Evolutionary conservation across 2,329 filamentous ascomycete genomes (phyloP).

Genomic region (Chaetomium sp.): DNA sequence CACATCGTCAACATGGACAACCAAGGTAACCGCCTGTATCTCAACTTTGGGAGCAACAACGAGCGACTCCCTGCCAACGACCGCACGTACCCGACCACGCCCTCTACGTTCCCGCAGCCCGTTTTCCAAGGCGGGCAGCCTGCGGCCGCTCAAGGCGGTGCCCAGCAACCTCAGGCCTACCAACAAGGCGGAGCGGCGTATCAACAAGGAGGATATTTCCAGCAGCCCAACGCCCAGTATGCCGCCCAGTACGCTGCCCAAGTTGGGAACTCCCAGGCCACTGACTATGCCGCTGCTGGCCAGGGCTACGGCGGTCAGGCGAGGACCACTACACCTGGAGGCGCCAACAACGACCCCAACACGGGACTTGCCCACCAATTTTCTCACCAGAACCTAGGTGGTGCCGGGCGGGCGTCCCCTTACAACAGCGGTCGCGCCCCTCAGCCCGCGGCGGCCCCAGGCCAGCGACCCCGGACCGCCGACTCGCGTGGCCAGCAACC

Average conservation of each 20-base stretch:
- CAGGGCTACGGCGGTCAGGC: constrained; percentile 35
- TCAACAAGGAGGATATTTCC: constrained; percentile 31
- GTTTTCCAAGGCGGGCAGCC: constrained; percentile 49
- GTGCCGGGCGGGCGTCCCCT: constrained; percentile 62
- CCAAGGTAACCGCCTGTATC: constrained; percentile 56
- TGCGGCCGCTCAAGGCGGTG: constrained; percentile 29
- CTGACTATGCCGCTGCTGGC: constrained; percentile 33
- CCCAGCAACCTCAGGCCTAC: constrained; percentile 39
- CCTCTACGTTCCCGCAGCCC: constrained; percentile 92
- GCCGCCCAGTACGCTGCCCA: constrained; percentile 24
- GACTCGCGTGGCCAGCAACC: constrained; percentile 59
- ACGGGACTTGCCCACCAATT: constrained; percentile 93
- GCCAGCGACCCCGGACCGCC: constrained; percentile 76
- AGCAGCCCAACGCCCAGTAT: constrained; percentile 17
- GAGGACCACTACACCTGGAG: constrained; percentile 51
- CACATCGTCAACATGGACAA: constrained; percentile 40
- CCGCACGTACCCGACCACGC: constrained; percentile 76
- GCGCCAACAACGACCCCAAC: constrained; percentile 67
- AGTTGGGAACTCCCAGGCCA: constrained; percentile 30
- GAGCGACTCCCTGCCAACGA: constrained; percentile 58
- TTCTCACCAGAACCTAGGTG: constrained; percentile 88
- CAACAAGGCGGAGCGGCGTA: constrained; percentile 15
- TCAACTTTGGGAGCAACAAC: constrained; percentile 62
- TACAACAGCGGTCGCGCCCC: constrained; percentile 57
- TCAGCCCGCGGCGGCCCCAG: constrained; percentile 45